phyloP scores from a whole-genome alignment of 2,329 filamentous ascomycete species.

The Chaetomiaceae sp. region DNA sequence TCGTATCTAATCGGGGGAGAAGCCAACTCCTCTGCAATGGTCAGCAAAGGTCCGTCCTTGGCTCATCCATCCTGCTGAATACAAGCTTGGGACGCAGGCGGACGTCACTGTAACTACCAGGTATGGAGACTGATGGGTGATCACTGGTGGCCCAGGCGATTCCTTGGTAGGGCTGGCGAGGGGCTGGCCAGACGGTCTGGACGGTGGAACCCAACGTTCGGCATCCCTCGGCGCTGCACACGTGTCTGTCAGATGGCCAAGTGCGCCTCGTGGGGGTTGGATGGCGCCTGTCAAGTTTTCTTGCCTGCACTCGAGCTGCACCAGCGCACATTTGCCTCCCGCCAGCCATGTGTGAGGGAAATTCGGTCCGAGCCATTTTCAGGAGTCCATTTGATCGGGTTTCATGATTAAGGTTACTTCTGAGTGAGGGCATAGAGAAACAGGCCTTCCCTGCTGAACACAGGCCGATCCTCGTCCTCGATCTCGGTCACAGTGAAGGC shows the following conservation, averaged over 20 bases:
- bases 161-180: not conserved
- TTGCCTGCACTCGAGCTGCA: not conserved
- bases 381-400: not conserved
- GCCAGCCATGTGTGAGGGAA: not conserved
- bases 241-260: not conserved
- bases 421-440: conserved; percentile 57
- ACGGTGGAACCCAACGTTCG: not conserved
- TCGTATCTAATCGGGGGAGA: too few relatives aligned
- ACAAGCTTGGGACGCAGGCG: too few relatives aligned
- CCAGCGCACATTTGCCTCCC: conserved; percentile 6
- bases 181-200: too few relatives aligned
- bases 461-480: conserved; percentile 53
- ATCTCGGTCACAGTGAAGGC: conserved; percentile 59
- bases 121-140: too few relatives aligned
- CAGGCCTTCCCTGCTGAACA: conserved; percentile 53
- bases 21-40: too few relatives aligned
- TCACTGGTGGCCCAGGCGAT: too few relatives aligned
- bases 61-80: too few relatives aligned
- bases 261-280: not conserved
- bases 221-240: conserved; percentile 9
- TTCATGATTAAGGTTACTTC: conserved; percentile 28
- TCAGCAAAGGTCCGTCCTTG: too few relatives aligned
- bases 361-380: not conserved
- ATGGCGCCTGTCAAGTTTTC: not conserved
- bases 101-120: too few relatives aligned